These are phyloP conservation scores for Novymonas esmeraldas DNA, from an alignment of 208 protist species.

Conservation along the genomic window DNA sequence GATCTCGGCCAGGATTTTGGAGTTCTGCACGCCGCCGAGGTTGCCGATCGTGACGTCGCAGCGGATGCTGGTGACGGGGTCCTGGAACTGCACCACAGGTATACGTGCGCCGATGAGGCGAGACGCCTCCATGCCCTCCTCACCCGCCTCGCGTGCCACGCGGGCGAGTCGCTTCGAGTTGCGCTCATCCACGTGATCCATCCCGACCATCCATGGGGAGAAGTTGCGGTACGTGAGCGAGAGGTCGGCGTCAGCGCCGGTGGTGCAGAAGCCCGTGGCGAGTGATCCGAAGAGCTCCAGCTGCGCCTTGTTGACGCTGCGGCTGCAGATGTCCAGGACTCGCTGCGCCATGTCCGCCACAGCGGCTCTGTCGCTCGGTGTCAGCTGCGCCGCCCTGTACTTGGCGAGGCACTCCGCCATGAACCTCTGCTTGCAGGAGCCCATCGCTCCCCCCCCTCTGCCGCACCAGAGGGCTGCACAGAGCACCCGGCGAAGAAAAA, in stretches of 20 bases:
- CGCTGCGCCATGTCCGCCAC: slow-evolving; percentile 65
- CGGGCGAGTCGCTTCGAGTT: slow-evolving; percentile 72
- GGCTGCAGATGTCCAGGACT: slow-evolving; percentile 68
- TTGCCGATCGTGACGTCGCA: slow-evolving; percentile 92
- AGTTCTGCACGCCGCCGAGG: slow-evolving; percentile 86
- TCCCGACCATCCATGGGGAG: slow-evolving; percentile 79
- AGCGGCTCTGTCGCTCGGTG: slow-evolving; percentile 36
- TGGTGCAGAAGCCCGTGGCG: slow-evolving; percentile 83
- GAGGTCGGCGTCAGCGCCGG: slow-evolving; percentile 78
- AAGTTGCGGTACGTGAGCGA: slow-evolving; percentile 90
- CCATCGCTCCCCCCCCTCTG: slow-evolving; percentile 12
- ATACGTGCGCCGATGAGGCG: slow-evolving; percentile 80
- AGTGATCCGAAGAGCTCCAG: slow-evolving; percentile 88
- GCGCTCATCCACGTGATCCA: slow-evolving; percentile 64
- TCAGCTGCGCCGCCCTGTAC: slow-evolving; percentile 49
- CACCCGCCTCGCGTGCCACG: slow-evolving; percentile 71
- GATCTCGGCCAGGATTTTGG: slow-evolving; percentile 74
- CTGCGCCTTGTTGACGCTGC: slow-evolving; percentile 84
- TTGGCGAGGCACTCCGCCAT: slow-evolving; percentile 77
- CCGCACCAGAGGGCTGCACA: neutral
- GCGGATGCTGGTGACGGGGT: slow-evolving; percentile 71
- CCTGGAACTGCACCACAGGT: slow-evolving; percentile 86
- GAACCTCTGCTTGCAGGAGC: slow-evolving; percentile 42
- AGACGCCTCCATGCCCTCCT: slow-evolving; percentile 83
- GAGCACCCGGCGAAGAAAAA: neutral